Evolutionary conservation across 108 stramenopile genomes (phyloP), one percentile per base, ranked within the genome.

Genomic region (Bacterosira constricta): DNA sequence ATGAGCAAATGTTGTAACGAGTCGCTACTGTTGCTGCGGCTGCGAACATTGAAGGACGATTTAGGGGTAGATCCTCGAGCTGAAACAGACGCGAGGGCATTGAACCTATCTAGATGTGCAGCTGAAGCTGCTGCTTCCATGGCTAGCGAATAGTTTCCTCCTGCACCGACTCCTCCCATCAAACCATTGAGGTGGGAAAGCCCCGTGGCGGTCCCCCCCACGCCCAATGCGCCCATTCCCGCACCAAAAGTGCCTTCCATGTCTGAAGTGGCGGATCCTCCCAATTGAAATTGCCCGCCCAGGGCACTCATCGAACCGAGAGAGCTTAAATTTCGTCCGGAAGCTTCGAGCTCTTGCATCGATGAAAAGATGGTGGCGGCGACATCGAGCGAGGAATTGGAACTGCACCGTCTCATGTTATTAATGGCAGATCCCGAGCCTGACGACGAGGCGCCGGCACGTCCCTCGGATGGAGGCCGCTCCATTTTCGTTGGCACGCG

Each of bases 331-430:
- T n/a, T 56, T 27, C 66, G 37, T 31, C 66, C 66, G 5, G n/a
- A 31, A 4, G 53, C 54, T 45, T 68, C 66, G 17, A 68, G 53
- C 35, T 26, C 52, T 31, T 44, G 66, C 34, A 68, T 68, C 10
- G 66, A 68, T 37, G 53, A 56, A 42, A 68, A 68, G 6, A 68
- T 39, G 39, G 39, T 44, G n/a, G 54, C 66, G 6, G 66, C 66
- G 2, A 68, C 42, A 32, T 68, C 66, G 6, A 68, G 35, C 5
- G 66, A 68, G 8, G 26, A 23, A 36, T 54, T 56, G 30, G 66
- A 68, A 29, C 42, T 45, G 9, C 20, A 18, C 10, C 59, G 35
- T 23, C 59, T 27, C 11, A 21, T 21, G 11, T 25, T 21, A 25
- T 49, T 8, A 3, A 49, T 4, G n/a, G n/a, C n/a, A 7, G 23